A percentile compares a stretch with the other conserved stretches of the same genome.
phyloP scores from a whole-genome alignment of 768 basidiomycete species.

The Kwoniella sp. region DNA sequence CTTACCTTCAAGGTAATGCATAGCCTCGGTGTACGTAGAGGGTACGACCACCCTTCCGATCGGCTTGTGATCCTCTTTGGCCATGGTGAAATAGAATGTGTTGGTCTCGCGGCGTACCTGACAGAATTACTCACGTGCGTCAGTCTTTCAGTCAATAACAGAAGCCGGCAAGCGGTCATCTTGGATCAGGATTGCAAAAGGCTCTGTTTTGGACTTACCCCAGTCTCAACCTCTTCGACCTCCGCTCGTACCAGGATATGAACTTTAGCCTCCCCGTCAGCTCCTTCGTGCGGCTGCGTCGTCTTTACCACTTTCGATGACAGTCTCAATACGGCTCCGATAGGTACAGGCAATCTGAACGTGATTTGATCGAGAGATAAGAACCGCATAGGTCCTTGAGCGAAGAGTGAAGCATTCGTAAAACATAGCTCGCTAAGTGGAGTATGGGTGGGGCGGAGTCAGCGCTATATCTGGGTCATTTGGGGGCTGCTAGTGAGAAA shows the following conservation, averaged over 20 bases:
- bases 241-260: conserved; percentile 55
- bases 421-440: conserved; percentile 66
- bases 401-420: conserved; percentile 70
- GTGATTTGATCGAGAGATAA: conserved; percentile 77
- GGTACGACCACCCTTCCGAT: conserved; percentile 45
- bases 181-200: background rate
- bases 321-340: conserved; percentile 76
- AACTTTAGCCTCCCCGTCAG: conserved; percentile 49
- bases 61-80: conserved; percentile 36
- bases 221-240: conserved; percentile 61
- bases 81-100: conserved; percentile 37
- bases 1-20: conserved; percentile 80
- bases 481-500: no score
- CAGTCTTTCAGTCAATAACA: no score
- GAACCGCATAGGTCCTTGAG: conserved; percentile 67
- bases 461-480: background rate
- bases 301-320: conserved; percentile 71
- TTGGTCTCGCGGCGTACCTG: conserved; percentile 58
- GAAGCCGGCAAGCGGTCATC: background rate
- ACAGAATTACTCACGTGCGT: no score
- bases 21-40: conserved; percentile 64
- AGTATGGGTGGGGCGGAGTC: background rate
- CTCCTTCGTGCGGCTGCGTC: conserved; percentile 54
- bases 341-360: conserved; percentile 77
- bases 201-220: conserved; percentile 59